Base-by-base conservation (phyloP, 345 rosid species). In the Gossypium stocksii region DNA sequence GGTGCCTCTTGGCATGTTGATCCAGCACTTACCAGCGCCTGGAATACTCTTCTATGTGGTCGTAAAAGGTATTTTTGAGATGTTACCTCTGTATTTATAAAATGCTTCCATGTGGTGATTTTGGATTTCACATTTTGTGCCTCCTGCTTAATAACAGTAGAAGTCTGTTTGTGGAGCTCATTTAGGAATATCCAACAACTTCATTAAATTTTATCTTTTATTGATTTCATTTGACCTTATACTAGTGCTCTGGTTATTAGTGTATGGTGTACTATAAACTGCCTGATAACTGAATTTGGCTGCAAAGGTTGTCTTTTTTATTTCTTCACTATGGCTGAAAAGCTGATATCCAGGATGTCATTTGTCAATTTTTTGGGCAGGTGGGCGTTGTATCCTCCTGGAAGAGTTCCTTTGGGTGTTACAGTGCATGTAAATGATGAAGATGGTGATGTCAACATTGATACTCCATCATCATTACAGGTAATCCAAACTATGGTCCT, bases 1-100 rank as follows among this genome's bases (percentile, higher is more conserved):
- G 98, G 98, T 78, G 98, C 98, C 48, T 94, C 98, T 64, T 94
- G 98, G 97, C 98, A 94, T 83, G 90, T 94, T 71, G 97, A 94
- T 82, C 98, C 98, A 44, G 90, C 98, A 71, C 98, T 94, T 67
- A 92, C 98, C 70, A 90, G 97, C 72, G 98, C 98, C 66, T 94
- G 98, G 98, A 94, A 94, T 84, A 92, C 98, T 65, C 89, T 94
- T 73, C 89, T 94, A 45, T 88, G 87, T 54, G 98, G 98, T 68
- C 92, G 90, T 64, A 94, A 94, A 85, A 94, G 98, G 98, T 94
- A 88, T 17, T 74, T 65, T 13, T 44, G 51, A 17, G 25, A 52
- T 29, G 2, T 70, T 70, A 10, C 4, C 73, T 70, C 17, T 29
- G 60, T 51, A 11, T 29, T 46, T 52, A 69, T 51, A 69, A 69